Percentiles rank a stretch among this genome's conserved stretches.
phyloP scores from a whole-genome alignment of 805 yeast genomes.

The Debaryomyces hansenii region DNA sequence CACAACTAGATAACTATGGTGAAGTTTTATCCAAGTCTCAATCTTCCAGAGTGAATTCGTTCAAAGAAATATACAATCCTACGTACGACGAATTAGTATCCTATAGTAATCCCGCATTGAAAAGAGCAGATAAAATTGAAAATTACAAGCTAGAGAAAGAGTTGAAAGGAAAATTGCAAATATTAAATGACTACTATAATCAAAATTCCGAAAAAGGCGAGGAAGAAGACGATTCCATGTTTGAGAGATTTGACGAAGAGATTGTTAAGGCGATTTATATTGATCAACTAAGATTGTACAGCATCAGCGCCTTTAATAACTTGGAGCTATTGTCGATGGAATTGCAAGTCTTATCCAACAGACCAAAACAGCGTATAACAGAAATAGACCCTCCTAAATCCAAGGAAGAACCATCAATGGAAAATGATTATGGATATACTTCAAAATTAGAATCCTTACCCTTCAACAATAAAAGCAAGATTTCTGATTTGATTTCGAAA shows the following conservation, averaged over 20 bases:
- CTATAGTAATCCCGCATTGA: conserved; percentile 37
- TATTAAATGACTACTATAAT: conserved; percentile 32
- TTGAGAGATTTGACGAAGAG: conserved; percentile 60
- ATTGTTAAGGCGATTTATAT: conserved; percentile 52
- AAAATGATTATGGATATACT: conserved; percentile 52
- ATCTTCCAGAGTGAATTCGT: conserved; percentile 34
- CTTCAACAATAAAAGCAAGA: conserved; percentile 12
- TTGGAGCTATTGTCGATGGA: conserved; percentile 68
- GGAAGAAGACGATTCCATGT: conserved; percentile 18
- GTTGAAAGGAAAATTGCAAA: conserved; percentile 43
- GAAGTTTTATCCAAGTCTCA: conserved; percentile 39
- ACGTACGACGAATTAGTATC: conserved; percentile 33
- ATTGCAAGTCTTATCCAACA: conserved; percentile 54
- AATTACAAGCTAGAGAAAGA: conserved; percentile 61
- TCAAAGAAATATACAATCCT: conserved; percentile 43
- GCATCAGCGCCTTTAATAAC: conserved; percentile 53
- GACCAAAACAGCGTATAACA: conserved; percentile 21
- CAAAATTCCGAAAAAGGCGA: conserved; percentile 1
- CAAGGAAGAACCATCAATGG: conserved; percentile 6
- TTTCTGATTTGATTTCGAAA: conserved; percentile 51
- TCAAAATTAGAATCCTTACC: conserved; percentile 60
- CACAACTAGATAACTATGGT: conserved; percentile 42
- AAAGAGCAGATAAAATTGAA: conserved; percentile 72
- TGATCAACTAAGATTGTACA: conserved; percentile 53
- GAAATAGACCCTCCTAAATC: conserved; percentile 1